Conservation (phyloP, 2,329 filamentous ascomycete genomes). For the Botrytis medusae region DNA sequence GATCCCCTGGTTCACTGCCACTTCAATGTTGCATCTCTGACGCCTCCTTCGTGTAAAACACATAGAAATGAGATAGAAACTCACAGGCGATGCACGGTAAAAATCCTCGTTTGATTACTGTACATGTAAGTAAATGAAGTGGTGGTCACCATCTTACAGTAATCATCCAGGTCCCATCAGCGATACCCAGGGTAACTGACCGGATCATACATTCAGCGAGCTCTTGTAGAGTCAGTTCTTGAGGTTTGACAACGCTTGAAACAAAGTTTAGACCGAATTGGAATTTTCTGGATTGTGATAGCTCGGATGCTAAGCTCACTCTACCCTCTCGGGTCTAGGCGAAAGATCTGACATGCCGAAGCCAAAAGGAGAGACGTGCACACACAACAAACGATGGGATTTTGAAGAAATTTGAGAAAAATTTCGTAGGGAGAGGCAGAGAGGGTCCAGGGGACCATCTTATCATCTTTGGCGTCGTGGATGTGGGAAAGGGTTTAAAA, state of each 20-base stretch:
- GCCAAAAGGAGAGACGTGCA: constrained; percentile 34
- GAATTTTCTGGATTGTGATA: neutral
- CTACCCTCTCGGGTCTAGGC: constrained; percentile 22
- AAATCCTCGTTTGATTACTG: constrained; percentile 1
- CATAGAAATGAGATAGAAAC: neutral
- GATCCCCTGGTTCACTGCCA: constrained; percentile 1
- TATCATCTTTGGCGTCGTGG: neutral
- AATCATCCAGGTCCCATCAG: neutral
- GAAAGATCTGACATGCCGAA: constrained; percentile 25
- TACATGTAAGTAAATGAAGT: neutral
- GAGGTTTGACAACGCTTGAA: constrained; percentile 12
- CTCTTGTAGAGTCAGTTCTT: neutral
- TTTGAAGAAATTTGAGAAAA: neutral
- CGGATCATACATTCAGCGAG: neutral
- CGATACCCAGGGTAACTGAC: neutral
- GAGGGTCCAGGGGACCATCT: neutral
- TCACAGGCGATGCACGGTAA: neutral
- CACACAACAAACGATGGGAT: constrained; percentile 22
- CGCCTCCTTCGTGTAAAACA: neutral
- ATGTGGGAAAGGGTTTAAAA: neutral
- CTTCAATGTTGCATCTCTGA: constrained; percentile 14
- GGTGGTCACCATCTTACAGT: constrained; percentile 1
- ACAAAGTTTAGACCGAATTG: neutral
- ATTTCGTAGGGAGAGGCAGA: neutral
- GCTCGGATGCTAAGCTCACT: neutral